Evolutionary conservation across 2,329 filamentous ascomycete genomes (phyloP).

Genomic region (Microdochium trichocladiopsis): DNA sequence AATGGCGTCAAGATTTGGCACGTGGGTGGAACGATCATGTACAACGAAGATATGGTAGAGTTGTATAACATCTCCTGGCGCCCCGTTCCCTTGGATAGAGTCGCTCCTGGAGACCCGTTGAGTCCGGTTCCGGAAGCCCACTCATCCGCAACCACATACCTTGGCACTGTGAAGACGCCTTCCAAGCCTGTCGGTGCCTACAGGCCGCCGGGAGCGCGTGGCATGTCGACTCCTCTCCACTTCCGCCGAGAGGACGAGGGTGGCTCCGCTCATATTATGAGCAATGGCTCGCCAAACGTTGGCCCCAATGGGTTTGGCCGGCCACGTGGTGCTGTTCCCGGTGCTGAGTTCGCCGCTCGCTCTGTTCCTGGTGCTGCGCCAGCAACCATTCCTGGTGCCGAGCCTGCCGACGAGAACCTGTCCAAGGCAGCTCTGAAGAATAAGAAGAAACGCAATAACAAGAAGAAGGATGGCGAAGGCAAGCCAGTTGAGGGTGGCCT

Average conservation of each 20-base stretch:
- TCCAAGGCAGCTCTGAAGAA: conserved; percentile 88
- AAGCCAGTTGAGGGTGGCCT: conserved; percentile 39
- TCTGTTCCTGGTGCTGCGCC: conserved; percentile 63
- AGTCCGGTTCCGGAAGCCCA: conserved; percentile 71
- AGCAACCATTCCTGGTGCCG: conserved; percentile 50
- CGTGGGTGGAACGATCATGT: conserved; percentile 81
- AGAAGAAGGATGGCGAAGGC: conserved; percentile 79
- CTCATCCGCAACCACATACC: conserved; percentile 71
- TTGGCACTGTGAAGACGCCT: conserved; percentile 84
- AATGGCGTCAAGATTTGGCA: conserved; percentile 97
- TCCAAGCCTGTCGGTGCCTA: conserved; percentile 98
- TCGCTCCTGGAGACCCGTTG: conserved; percentile 63
- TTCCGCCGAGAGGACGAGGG: conserved; percentile 98
- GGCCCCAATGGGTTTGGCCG: conserved; percentile 74
- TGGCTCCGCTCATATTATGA: conserved; percentile 74
- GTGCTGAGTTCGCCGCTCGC: conserved; percentile 65
- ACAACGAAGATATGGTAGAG: conserved; percentile 91
- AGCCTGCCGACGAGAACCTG: conserved; percentile 60
- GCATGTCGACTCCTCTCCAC: conserved; percentile 78
- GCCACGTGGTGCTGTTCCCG: conserved; percentile 72
- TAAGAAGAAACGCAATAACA: conserved; percentile 93
- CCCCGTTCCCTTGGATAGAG: conserved; percentile 57
- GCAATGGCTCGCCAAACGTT: conserved; percentile 68
- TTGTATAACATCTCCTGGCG: conserved; percentile 89
- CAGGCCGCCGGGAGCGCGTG: conserved; percentile 86